Conservation (phyloP, 2,329 filamentous ascomycete species). For the Amphichorda felina region DNA sequence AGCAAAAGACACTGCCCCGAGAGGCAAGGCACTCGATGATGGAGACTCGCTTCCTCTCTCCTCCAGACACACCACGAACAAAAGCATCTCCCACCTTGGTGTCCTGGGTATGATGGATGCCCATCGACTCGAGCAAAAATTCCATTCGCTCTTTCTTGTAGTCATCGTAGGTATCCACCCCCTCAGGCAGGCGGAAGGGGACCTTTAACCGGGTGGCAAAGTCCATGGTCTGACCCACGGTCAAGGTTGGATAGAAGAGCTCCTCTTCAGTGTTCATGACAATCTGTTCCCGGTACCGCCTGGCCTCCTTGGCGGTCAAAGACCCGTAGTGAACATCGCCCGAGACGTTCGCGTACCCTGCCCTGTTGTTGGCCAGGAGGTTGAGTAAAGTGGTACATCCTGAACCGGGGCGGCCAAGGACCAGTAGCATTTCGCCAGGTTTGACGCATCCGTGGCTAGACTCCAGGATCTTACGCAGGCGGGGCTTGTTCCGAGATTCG, state of each 20-base stretch:
- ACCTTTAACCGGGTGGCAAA: constrained; percentile 56
- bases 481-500: constrained; percentile 12
- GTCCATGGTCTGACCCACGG: constrained; percentile 57
- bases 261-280: constrained; percentile 64
- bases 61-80: constrained; percentile 54
- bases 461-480: constrained; percentile 44
- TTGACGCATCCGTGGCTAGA: constrained; percentile 49
- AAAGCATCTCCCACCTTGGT: constrained; percentile 60
- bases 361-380: constrained; percentile 51
- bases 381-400: constrained; percentile 64
- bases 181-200: constrained; percentile 32
- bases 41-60: constrained; percentile 57
- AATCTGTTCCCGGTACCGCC: constrained; percentile 44
- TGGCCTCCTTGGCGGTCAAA: constrained; percentile 32
- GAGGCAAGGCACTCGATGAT: constrained; percentile 54
- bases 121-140: constrained; percentile 38
- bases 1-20: constrained; percentile 47
- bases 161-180: constrained; percentile 27
- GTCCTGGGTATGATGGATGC: constrained; percentile 45
- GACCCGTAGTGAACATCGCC: constrained; percentile 47
- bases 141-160: constrained; percentile 34
- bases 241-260: constrained; percentile 52
- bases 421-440: constrained; percentile 54
- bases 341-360: constrained; percentile 43
- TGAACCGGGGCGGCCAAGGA: constrained; percentile 55